phyloP scores from a whole-genome alignment of 2,329 filamentous ascomycete genomes.

The Grosmannia clavigera region DNA sequence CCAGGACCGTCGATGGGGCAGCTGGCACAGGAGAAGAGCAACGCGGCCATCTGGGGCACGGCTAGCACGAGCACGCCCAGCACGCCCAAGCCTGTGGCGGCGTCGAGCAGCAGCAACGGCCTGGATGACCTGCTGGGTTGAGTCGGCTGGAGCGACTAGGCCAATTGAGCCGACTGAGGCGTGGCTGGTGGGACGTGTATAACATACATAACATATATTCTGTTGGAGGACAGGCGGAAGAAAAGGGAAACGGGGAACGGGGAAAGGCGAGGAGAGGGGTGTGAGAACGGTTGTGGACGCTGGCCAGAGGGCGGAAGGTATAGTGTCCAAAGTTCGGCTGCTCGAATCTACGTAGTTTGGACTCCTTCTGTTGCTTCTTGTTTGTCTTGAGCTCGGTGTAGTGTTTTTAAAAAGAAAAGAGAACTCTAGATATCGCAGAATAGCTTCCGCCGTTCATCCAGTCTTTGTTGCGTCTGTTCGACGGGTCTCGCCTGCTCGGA shows the following conservation, averaged over 20 bases:
- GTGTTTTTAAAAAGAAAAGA: not conserved
- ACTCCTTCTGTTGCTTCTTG: no score
- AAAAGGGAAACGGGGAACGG: not conserved
- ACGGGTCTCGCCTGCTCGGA: no score
- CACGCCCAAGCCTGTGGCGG: conserved; percentile 17
- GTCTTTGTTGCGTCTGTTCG: no score
- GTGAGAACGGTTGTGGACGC: no score
- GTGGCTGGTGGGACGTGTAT: not conserved
- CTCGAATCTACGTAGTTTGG: no score
- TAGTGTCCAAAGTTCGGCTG: not conserved
- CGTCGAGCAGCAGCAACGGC: conserved; percentile 18
- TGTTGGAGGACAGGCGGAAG: not conserved
- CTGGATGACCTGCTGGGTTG: conserved; percentile 37
- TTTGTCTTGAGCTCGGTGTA: not conserved
- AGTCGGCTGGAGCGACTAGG: not conserved
- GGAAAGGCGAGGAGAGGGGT: not conserved
- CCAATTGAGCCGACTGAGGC: not conserved
- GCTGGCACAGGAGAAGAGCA: conserved; percentile 95
- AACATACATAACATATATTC: not conserved
- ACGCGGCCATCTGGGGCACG: conserved; percentile 84
- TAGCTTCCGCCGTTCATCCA: no score
- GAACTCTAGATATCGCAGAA: not conserved
- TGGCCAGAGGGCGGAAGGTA: not conserved
- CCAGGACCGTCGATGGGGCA: conserved; percentile 77
- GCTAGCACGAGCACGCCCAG: conserved; percentile 28